phyloP scores from a whole-genome alignment of 805 yeast species.

The Scheffersomyces spartinae region DNA sequence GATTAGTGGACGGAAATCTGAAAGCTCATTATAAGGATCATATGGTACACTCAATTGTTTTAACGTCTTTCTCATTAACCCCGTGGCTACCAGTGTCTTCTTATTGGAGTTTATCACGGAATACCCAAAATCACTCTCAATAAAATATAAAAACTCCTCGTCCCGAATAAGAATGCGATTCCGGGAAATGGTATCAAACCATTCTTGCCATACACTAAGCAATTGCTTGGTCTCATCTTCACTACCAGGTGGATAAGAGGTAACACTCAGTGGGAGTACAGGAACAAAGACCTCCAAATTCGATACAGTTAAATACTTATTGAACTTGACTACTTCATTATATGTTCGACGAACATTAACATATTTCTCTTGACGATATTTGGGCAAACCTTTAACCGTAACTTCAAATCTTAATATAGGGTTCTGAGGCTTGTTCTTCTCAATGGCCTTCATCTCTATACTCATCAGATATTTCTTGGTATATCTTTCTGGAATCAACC shows the following conservation, averaged over 20 bases:
- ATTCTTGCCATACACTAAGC: constrained; percentile 53
- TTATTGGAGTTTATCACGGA: constrained; percentile 48
- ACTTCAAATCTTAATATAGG: constrained; percentile 69
- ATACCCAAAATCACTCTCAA: constrained; percentile 65
- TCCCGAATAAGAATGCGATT: constrained; percentile 79
- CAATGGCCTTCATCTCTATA: constrained; percentile 57
- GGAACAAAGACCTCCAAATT: constrained; percentile 92
- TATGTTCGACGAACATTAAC: constrained; percentile 72
- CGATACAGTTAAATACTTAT: constrained; percentile 66
- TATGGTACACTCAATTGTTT: constrained; percentile 89
- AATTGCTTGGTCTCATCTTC: constrained; percentile 64
- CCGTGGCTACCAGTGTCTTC: constrained; percentile 61
- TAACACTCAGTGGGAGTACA: constrained; percentile 62
- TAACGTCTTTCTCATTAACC: constrained; percentile 76
- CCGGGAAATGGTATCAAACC: constrained; percentile 66
- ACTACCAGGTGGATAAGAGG: constrained; percentile 75
- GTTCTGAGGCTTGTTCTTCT: constrained; percentile 60
- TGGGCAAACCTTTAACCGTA: constrained; percentile 44
- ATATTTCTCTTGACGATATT: constrained; percentile 59
- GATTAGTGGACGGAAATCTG: constrained; percentile 77
- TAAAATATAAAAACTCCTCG: constrained; percentile 78
- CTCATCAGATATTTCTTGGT: constrained; percentile 30
- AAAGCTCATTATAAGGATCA: constrained; percentile 73
- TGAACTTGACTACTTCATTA: constrained; percentile 64
- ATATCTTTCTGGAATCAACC: constrained; percentile 40